Conservation (phyloP, 1,284 basidiomycete genomes). For the Cutaneotrichosporon curvatum region DNA sequence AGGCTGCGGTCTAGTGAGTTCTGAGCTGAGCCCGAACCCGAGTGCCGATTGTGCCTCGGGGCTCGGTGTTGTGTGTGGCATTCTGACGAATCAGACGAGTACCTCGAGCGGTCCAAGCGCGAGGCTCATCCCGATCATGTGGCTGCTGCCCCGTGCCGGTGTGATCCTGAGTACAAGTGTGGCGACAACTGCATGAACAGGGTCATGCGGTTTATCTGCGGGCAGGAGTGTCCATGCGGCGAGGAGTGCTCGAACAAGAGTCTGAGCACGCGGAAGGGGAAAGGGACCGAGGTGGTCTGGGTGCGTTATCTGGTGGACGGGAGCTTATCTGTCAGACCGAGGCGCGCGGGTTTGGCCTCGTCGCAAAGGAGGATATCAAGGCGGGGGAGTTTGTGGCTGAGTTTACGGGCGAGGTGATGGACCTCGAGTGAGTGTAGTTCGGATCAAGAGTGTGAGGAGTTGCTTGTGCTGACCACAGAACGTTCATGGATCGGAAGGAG, state of each 20-base stretch:
- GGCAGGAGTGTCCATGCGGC: slow-evolving; percentile 46
- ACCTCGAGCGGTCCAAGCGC: slow-evolving; percentile 2
- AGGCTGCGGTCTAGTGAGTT: slow-evolving; percentile 32
- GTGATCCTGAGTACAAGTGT: slow-evolving; percentile 41
- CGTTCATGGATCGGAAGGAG: slow-evolving; percentile 37
- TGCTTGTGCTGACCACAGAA: slow-evolving; percentile 15
- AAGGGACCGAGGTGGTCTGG: slow-evolving; percentile 35
- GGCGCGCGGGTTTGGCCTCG: slow-evolving; percentile 47
- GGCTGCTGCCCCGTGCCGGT: slow-evolving; percentile 39
- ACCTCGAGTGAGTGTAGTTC: slow-evolving; percentile 23
- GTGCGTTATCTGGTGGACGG: slow-evolving; percentile 20
- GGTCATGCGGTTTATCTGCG: slow-evolving; percentile 49
- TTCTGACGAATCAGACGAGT: slow-evolving; percentile 7
- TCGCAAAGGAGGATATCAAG: slow-evolving; percentile 43
- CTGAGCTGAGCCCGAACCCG: not conserved
- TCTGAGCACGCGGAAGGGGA: slow-evolving; percentile 32
- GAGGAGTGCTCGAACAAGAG: slow-evolving; percentile 39
- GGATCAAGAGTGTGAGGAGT: too few species aligned
- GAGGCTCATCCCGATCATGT: not conserved
- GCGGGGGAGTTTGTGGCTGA: slow-evolving; percentile 49
- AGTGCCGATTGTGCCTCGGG: too few species aligned
- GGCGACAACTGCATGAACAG: slow-evolving; percentile 48
- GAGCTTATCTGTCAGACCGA: slow-evolving; percentile 37
- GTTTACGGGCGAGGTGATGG: slow-evolving; percentile 48
- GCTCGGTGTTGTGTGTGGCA: too few species aligned